These are phyloP conservation scores for Malassezia globosa DNA, from an alignment of 1,284 basidiomycete genomes.

Conservation along the genomic window DNA sequence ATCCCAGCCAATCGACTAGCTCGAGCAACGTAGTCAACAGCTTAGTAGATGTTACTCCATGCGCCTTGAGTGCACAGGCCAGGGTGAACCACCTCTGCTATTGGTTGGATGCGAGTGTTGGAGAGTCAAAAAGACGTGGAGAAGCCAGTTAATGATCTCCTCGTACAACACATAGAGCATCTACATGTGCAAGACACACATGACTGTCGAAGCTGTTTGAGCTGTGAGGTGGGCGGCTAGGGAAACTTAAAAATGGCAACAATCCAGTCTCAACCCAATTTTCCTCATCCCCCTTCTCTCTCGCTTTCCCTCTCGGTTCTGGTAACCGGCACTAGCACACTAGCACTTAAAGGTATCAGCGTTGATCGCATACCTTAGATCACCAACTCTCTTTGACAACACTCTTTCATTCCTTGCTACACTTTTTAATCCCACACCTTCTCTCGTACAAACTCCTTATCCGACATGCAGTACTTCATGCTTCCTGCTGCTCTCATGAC, in stretches of 20 bases:
- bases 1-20: neutral
- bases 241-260: neutral
- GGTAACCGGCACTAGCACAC: conserved; percentile 9
- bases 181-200: neutral
- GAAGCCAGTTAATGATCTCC: neutral
- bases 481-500: conserved; percentile 14
- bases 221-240: neutral
- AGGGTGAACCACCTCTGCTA: too few species aligned
- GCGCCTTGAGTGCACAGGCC: too few species aligned
- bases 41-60: too few species aligned
- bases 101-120: too few species aligned
- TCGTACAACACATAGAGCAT: neutral
- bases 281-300: neutral
- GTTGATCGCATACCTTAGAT: conserved; percentile 18
- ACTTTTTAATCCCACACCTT: conserved; percentile 1
- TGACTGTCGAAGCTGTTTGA: neutral
- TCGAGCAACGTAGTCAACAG: neutral
- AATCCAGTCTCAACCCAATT: neutral
- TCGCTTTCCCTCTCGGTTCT: conserved; percentile 10
- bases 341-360: conserved; percentile 5
- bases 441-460: neutral
- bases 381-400: neutral
- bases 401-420: neutral
- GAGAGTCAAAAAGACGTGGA: neutral
- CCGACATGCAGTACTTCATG: conserved; percentile 16